phyloP scores from a whole-genome alignment of 108 stramenopile genomes.

The Stephanodiscus minutulus region DNA sequence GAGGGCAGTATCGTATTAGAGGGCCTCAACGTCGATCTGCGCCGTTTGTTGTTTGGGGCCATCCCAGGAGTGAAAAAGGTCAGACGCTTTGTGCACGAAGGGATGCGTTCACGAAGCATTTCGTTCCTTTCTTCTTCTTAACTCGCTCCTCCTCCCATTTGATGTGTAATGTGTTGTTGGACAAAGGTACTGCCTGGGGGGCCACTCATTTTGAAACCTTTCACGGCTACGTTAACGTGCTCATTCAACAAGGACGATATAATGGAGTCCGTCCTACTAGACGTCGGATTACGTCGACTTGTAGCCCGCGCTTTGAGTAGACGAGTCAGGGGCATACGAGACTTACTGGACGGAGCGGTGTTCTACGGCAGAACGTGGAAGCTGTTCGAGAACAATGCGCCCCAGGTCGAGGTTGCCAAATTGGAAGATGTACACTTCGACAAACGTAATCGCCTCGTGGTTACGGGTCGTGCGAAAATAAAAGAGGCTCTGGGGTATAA shows the following conservation, averaged over 20 bases:
- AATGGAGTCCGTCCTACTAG: constrained; percentile 73
- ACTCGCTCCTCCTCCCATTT: constrained; percentile 1
- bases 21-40: constrained; percentile 79
- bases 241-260: constrained; percentile 84
- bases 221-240: constrained; percentile 75
- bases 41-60: constrained; percentile 73
- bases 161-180: constrained; percentile 4
- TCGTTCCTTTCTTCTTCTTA: no score
- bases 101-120: background rate
- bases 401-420: constrained; percentile 76
- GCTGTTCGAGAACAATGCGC: constrained; percentile 61
- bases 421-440: constrained; percentile 84
- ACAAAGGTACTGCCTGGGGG: constrained; percentile 78
- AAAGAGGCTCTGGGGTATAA: constrained; percentile 41
- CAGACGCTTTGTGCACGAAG: background rate
- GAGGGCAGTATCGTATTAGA: constrained; percentile 74
- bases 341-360: constrained; percentile 83
- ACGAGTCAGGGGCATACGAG: constrained; percentile 74
- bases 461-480: constrained; percentile 81
- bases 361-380: constrained; percentile 86
- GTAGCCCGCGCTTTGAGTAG: constrained; percentile 74
- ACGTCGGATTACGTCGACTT: constrained; percentile 72
- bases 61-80: constrained; percentile 68
- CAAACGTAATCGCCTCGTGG: constrained; percentile 63
- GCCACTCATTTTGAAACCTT: constrained; percentile 81